Base-by-base conservation (phyloP, 164 flowering plant species). In the Paratinospora sagittata region DNA sequence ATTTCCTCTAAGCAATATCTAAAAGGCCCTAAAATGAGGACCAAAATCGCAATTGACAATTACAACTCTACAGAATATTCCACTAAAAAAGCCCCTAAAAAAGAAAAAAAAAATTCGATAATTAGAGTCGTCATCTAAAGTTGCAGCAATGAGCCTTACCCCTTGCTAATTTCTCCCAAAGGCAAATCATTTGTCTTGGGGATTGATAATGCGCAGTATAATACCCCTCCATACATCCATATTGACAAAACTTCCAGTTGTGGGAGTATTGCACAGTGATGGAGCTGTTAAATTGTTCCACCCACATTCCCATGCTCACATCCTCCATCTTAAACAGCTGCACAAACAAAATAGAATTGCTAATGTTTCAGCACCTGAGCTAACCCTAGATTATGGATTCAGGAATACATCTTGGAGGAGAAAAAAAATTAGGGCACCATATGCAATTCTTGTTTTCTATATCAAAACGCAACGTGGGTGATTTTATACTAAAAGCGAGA, bases 221-320 rank as follows among this genome's bases (percentile, higher is more conserved):
- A n/a, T n/a, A n/a, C n/a, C n/a, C n/a, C 73, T 86, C 90, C 85
- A 90, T 80, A 78, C 98, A 95, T 0, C 98, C 98, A 68, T 88
- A 92, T 72, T 95, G 98, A 77, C 97, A 92, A 67, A 89, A 95
- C 73, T 92, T 95, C 93, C 92, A 89, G 82, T 72, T 90, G 70
- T 95, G 98, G 37, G 91, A 86, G 78, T 92, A 90, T 57, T 89
- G 90, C 1, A 95, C 97, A 10, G 73, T 24, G 6, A 43, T 82
- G 8, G 98, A 73, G 73, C 84, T 84, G 82, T 93, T 93, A 76
- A 93, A 88, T 71, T 90, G 85, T 80, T 90, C 92, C 19, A 91
- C 96, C 98, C 97, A 93, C 97, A 93, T 87, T 75, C 97, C 98
- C 96, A 93, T 89, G 81, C 98, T 93, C 74, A 91, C 97, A 77